Conservation (phyloP, 306 rosid genomes). For the Aeschynomene evenia region DNA sequence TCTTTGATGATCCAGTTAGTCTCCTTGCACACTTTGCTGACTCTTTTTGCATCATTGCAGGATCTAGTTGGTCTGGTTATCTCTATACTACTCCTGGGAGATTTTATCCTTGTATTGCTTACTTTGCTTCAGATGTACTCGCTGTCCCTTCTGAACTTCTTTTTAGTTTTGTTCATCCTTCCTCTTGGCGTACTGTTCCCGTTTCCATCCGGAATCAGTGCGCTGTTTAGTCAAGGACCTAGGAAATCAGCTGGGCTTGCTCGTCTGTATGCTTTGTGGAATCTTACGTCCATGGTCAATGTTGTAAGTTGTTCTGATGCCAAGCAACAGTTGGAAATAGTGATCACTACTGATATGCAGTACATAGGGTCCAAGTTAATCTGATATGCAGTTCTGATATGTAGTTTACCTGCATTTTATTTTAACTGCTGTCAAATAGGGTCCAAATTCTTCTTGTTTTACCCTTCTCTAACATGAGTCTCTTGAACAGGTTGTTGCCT, state of each 20-base stretch:
- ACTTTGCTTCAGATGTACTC: slow-evolving; percentile 86
- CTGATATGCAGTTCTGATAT: neutral
- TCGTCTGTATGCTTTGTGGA: slow-evolving; percentile 92
- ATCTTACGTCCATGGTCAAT: slow-evolving; percentile 86
- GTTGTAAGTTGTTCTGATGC: slow-evolving; percentile 64
- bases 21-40: slow-evolving; percentile 11
- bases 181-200: slow-evolving; percentile 84
- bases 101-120: slow-evolving; percentile 83
- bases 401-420: neutral
- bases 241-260: slow-evolving; percentile 83
- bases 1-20: slow-evolving; percentile 18
- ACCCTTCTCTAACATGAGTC: slow-evolving; percentile 1
- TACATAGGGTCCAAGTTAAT: neutral
- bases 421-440: neutral
- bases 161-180: slow-evolving; percentile 72
- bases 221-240: slow-evolving; percentile 97
- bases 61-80: slow-evolving; percentile 91
- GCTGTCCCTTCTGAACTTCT: slow-evolving; percentile 60
- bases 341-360: slow-evolving; percentile 9
- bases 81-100: slow-evolving; percentile 78
- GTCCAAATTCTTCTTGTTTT: slow-evolving; percentile 20
- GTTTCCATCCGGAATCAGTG: slow-evolving; percentile 93
- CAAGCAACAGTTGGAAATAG: neutral
- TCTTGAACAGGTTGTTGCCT: slow-evolving; percentile 70
- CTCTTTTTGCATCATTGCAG: slow-evolving; percentile 43